Evolutionary conservation across 371 early-diverging fungal genomes (phyloP).

Genomic region (Lichtheimia corymbifera): DNA sequence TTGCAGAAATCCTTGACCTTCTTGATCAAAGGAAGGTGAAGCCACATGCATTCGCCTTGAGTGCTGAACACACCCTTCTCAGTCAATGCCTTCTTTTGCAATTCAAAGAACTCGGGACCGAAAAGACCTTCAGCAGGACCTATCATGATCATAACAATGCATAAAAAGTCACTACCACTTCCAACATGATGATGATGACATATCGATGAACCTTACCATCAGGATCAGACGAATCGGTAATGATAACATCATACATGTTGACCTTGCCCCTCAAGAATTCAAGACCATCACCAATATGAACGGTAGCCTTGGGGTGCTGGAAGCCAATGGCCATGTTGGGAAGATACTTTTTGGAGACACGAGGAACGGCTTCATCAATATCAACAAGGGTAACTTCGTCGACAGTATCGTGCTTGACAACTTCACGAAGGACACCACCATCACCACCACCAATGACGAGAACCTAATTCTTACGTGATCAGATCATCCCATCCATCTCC

Average conservation of each 20-base stretch:
- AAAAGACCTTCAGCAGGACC: conserved; percentile 95
- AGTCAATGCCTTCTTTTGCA: conserved; percentile 90
- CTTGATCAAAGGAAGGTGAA: conserved; percentile 89
- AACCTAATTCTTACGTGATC: conserved; percentile 52
- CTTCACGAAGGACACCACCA: conserved; percentile 96
- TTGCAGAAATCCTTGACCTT: conserved; percentile 79
- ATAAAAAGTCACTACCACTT: too few species aligned
- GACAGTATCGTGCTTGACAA: conserved; percentile 93
- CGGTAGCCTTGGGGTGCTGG: conserved; percentile 90
- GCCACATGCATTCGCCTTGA: conserved; percentile 99
- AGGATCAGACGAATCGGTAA: conserved; percentile 98
- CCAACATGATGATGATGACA: background rate
- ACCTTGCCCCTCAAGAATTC: conserved; percentile 86
- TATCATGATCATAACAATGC: conserved; percentile 13
- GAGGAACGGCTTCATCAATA: conserved; percentile 94
- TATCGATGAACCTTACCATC: conserved; percentile 60
- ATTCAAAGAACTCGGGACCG: conserved; percentile 86
- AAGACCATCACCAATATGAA: conserved; percentile 95
- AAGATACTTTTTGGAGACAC: conserved; percentile 88
- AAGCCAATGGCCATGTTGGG: conserved; percentile 94
- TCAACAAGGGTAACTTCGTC: conserved; percentile 92
- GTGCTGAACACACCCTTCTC: conserved; percentile 91
- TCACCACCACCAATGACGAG: conserved; percentile 98
- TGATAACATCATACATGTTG: conserved; percentile 92
- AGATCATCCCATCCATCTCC: background rate